Evolutionary conservation across 108 stramenopile genomes (phyloP).

Genomic region (Schizochytrium sp.): DNA sequence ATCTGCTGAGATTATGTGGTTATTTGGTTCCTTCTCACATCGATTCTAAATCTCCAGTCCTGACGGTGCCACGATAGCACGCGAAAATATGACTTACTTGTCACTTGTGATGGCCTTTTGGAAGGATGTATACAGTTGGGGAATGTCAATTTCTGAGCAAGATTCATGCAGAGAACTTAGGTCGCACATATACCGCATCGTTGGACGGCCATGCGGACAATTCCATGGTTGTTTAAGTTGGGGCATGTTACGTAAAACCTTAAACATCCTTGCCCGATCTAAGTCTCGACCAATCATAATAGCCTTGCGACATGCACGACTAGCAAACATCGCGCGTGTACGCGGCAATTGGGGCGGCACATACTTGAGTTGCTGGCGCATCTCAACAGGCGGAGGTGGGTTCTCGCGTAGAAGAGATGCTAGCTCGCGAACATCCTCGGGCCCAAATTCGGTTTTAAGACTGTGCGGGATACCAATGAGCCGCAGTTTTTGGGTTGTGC

Average conservation of each 20-base stretch:
- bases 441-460: slow-evolving; percentile 71
- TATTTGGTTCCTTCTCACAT: too few relatives aligned
- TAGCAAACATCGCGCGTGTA: slow-evolving; percentile 74
- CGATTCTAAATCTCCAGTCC: too few relatives aligned
- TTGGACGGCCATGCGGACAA: slow-evolving; percentile 80
- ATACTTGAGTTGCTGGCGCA: not conserved
- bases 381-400: not conserved
- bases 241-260: slow-evolving; percentile 69
- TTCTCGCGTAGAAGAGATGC: slow-evolving; percentile 50
- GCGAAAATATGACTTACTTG: too few relatives aligned
- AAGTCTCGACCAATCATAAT: slow-evolving; percentile 78
- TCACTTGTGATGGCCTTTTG: too few relatives aligned
- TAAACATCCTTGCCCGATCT: slow-evolving; percentile 67
- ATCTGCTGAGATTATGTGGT: too few relatives aligned
- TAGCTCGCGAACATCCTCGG: slow-evolving; percentile 76
- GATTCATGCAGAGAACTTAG: slow-evolving; percentile 42
- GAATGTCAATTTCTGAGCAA: too few relatives aligned
- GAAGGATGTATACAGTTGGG: too few relatives aligned
- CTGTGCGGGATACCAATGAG: slow-evolving; percentile 71
- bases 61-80: too few relatives aligned
- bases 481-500: slow-evolving; percentile 65
- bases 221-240: slow-evolving; percentile 80
- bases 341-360: slow-evolving; percentile 68
- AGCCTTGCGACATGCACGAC: slow-evolving; percentile 76
- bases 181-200: slow-evolving; percentile 76